A percentile compares a stretch with the other conserved stretches of the same genome.
These are phyloP conservation scores for Astragalus glycyphyllos DNA, from an alignment of 306 rosid species.

Conservation along the genomic window DNA sequence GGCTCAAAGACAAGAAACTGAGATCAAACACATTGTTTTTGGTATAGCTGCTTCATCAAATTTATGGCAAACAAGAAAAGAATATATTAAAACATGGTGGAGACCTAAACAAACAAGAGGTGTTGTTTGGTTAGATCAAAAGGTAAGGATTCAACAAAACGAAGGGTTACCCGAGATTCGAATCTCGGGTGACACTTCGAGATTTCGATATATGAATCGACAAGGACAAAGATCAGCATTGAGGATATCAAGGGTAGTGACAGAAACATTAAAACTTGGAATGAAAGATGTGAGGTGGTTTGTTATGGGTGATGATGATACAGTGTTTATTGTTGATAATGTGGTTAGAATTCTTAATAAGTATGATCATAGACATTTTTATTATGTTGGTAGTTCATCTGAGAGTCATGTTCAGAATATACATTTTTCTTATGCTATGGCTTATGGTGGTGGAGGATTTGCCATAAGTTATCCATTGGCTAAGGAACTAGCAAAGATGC, in stretches of 20 bases:
- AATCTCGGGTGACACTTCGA: constrained; percentile 64
- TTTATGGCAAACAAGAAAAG: constrained; percentile 73
- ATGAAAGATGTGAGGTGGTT: constrained; percentile 91
- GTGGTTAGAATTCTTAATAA: constrained; percentile 67
- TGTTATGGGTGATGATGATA: constrained; percentile 96
- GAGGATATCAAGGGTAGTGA: constrained; percentile 83
- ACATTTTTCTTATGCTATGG: constrained; percentile 86
- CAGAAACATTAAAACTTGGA: constrained; percentile 85
- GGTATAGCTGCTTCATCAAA: constrained; percentile 87
- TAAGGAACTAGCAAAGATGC: constrained; percentile 74
- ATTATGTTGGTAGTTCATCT: constrained; percentile 84
- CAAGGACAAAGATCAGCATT: constrained; percentile 86
- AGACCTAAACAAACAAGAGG: constrained; percentile 79
- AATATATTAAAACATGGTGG: constrained; percentile 91
- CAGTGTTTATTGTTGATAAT: constrained; percentile 78
- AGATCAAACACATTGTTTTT: constrained; percentile 74
- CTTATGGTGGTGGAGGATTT: constrained; percentile 94
- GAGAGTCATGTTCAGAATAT: constrained; percentile 92
- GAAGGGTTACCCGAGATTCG: constrained; percentile 75
- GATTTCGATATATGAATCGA: constrained; percentile 63
- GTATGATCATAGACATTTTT: constrained; percentile 77
- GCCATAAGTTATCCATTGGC: constrained; percentile 95
- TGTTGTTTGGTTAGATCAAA: constrained; percentile 79
- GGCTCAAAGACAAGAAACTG: constrained; percentile 48
- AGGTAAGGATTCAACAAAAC: constrained; percentile 38